Evolutionary conservation across 1,284 basidiomycete genomes (phyloP).

Genomic region (Meripilus lineatus): DNA sequence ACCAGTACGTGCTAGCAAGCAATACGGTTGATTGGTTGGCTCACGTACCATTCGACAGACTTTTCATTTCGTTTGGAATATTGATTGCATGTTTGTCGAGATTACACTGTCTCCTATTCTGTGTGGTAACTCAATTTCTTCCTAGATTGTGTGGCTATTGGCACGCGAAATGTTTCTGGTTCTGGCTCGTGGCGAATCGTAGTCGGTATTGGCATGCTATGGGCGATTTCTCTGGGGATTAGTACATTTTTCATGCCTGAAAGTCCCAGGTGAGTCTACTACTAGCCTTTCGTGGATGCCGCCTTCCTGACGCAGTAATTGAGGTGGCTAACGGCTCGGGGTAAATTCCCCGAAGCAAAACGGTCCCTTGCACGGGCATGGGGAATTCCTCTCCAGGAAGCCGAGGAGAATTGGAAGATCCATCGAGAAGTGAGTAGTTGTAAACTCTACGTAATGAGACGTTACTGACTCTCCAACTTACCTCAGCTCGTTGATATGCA

Average conservation of each 20-base stretch:
- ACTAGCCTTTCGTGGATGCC: neutral
- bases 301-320: neutral
- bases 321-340: slow-evolving; percentile 54
- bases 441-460: neutral
- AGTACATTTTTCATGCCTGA: slow-evolving; percentile 79
- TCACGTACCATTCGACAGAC: slow-evolving; percentile 57
- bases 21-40: neutral
- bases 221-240: slow-evolving; percentile 59
- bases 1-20: slow-evolving; percentile 18
- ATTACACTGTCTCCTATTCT: slow-evolving; percentile 1
- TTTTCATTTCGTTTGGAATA: slow-evolving; percentile 76
- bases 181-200: slow-evolving; percentile 63
- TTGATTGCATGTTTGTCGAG: slow-evolving; percentile 59
- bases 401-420: slow-evolving; percentile 39
- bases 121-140: slow-evolving; percentile 4
- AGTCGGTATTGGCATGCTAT: slow-evolving; percentile 67
- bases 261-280: slow-evolving; percentile 42
- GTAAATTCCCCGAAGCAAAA: slow-evolving; percentile 48
- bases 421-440: slow-evolving; percentile 33
- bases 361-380: slow-evolving; percentile 50
- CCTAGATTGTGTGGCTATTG: slow-evolving; percentile 56
- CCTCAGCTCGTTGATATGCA: slow-evolving; percentile 42
- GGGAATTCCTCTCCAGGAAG: slow-evolving; percentile 42
- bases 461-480: neutral
- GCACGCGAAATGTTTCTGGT: slow-evolving; percentile 41